Evolutionary conservation across 768 basidiomycete genomes (phyloP), one percentile per base, ranked within the genome.

Genomic region (Kwoniella dendrophila): DNA sequence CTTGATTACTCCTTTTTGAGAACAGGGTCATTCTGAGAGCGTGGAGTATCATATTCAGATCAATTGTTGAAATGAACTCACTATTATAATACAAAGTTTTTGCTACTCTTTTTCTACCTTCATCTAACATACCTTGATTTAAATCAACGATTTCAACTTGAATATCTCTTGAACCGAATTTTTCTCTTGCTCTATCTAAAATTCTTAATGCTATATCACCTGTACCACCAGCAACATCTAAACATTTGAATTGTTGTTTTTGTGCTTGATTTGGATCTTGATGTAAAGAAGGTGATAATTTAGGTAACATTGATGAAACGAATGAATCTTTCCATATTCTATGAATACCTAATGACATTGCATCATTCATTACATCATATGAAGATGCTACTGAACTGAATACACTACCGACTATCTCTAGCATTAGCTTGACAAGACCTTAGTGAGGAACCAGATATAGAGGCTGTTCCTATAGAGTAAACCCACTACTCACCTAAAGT

Each of bases 311-410:
- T 0, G 83, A 80, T 1, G 86, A 84, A 27, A 97, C 87, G 74
- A 90, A 90, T 18, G 87, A 83, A 78, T 98, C 93, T 80, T 98
- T 99, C 96, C 96, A 99, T 24, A 99, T 82, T 56, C 96, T 85
- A 76, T 98, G 96, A 10, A 98, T 88, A 34, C 96, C 96, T 64
- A 98, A 81, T 2, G 96, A 98, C 79, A 93, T 90, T n/a, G 93
- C 91, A 76, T 98, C 96, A 83, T 99, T 99, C 95, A 99, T 96
- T 41, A 97, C 79, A 80, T 98, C 96, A 81, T 99, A 99, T 45
- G 85, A 88, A 34, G 90, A 88, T 43, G 96, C 93, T 59, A 99
- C 96, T 6, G 91, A 95, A 74, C 90, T 87, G 81, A 99, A 99
- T 53, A 99, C 94, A 66, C 85, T 85, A 72, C 90, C 91, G 64